Evolutionary conservation across 2,329 filamentous ascomycete genomes (phyloP).

Genomic region (Fusarium drepaniforme): DNA sequence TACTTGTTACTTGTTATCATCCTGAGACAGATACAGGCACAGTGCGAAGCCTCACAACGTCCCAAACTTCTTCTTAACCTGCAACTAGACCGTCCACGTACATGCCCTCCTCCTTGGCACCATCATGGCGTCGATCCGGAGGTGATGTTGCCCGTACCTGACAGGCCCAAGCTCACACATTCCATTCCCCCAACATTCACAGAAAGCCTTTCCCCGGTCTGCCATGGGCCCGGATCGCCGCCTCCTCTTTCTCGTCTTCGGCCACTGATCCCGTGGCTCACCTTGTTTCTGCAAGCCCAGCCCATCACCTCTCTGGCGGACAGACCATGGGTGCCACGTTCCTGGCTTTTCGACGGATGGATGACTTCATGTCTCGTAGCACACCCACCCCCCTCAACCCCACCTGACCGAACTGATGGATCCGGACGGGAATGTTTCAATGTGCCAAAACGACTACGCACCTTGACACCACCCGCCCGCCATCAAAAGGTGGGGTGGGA

Average conservation of each 20-base stretch:
- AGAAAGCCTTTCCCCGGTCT: neutral
- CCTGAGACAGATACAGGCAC: slow-evolving; percentile 1
- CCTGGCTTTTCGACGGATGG: slow-evolving; percentile 22
- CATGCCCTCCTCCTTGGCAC: slow-evolving; percentile 6
- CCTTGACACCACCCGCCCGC: slow-evolving; percentile 24
- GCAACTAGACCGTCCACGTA: slow-evolving; percentile 6
- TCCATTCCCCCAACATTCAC: slow-evolving; percentile 17
- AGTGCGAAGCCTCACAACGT: slow-evolving; percentile 19
- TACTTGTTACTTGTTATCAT: neutral
- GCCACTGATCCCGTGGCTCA: slow-evolving; percentile 27
- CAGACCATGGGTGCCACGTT: slow-evolving; percentile 27
- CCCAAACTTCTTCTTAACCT: neutral
- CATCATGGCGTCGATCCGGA: slow-evolving; percentile 13
- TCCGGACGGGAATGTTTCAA: slow-evolving; percentile 11
- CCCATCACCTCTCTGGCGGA: slow-evolving; percentile 1
- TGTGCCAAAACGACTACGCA: slow-evolving; percentile 17
- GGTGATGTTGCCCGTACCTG: slow-evolving; percentile 8
- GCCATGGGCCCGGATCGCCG: neutral
- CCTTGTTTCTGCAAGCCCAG: slow-evolving; percentile 1
- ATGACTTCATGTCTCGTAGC: slow-evolving; percentile 24
- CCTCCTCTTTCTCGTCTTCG: neutral
- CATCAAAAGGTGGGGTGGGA: slow-evolving; percentile 25
- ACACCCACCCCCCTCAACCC: slow-evolving; percentile 14
- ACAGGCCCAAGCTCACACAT: slow-evolving; percentile 17
- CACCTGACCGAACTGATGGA: slow-evolving; percentile 28